A percentile compares a stretch with the other conserved stretches of the same genome.
phyloP scores from a whole-genome alignment of 768 basidiomycete genomes.

The Multifurca ochricompacta region DNA sequence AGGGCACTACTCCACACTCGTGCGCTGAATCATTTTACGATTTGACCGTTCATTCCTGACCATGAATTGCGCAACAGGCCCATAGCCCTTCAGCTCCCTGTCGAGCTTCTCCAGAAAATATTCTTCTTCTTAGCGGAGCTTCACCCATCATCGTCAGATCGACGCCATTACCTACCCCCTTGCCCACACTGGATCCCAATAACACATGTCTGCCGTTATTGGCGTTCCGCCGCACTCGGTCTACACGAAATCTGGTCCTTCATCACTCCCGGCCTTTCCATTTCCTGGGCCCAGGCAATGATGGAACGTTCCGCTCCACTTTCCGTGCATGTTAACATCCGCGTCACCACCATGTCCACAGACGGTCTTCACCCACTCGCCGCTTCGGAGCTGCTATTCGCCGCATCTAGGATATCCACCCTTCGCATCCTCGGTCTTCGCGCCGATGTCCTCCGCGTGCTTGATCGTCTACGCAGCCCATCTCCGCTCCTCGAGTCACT shows the following conservation, averaged over 20 bases:
- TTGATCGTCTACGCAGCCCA: constrained; percentile 10
- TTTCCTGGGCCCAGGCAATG: constrained; percentile 15
- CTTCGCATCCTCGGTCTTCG: constrained; percentile 14
- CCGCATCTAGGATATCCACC: constrained; percentile 9
- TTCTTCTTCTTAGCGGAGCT: neutral
- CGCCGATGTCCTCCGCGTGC: constrained; percentile 4
- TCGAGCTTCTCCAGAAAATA: constrained; percentile 11
- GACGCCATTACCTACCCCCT: neutral
- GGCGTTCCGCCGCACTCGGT: constrained; percentile 15
- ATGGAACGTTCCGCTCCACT: constrained; percentile 14
- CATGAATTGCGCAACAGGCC: neutral
- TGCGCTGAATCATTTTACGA: neutral
- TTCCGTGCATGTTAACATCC: constrained; percentile 6
- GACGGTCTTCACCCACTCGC: constrained; percentile 16
- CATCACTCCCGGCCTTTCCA: constrained; percentile 8
- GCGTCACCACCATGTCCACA: neutral
- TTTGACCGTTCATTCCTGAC: neutral
- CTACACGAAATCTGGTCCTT: constrained; percentile 13
- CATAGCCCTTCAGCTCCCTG: neutral
- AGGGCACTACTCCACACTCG: neutral
- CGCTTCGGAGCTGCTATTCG: constrained; percentile 13
- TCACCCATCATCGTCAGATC: neutral
- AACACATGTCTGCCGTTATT: constrained; percentile 12
- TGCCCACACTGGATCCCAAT: constrained; percentile 7
- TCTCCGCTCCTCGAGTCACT: constrained; percentile 6